Percentiles rank a stretch among this genome's conserved stretches.
phyloP scores from a whole-genome alignment of 2,329 filamentous ascomycete genomes.

The Verticillium klebahnii region DNA sequence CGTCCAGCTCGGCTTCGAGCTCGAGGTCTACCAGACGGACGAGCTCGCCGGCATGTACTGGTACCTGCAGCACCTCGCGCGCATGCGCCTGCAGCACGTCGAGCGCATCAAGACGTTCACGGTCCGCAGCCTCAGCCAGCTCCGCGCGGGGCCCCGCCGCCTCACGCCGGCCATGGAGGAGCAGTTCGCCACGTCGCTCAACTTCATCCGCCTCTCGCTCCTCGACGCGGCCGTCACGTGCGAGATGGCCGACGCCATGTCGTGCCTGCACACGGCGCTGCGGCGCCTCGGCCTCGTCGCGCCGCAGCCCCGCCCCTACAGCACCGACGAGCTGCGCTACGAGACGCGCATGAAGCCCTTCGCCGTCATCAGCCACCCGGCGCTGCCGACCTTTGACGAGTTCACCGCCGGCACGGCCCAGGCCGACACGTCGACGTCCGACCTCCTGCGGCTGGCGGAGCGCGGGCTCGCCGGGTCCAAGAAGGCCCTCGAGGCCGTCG shows the following conservation, averaged over 20 bases:
- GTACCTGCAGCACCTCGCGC: constrained; percentile 73
- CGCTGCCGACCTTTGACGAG: constrained; percentile 59
- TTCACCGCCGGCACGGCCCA: constrained; percentile 44
- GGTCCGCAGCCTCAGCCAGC: constrained; percentile 31
- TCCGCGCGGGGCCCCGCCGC: constrained; percentile 6
- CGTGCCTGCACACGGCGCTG: constrained; percentile 62
- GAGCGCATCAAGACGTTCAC: constrained; percentile 70
- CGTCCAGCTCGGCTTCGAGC: constrained; percentile 88
- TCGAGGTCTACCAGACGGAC: constrained; percentile 81
- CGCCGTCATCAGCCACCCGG: constrained; percentile 60
- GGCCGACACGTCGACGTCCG: constrained; percentile 28
- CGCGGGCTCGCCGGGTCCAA: constrained; percentile 42
- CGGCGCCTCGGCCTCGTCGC: constrained; percentile 52
- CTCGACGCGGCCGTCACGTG: constrained; percentile 61
- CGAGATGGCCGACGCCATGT: constrained; percentile 50
- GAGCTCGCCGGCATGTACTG: constrained; percentile 89
- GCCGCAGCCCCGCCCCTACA: constrained; percentile 56
- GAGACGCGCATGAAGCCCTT: constrained; percentile 87
- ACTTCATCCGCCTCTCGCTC: constrained; percentile 55
- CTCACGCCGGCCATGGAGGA: constrained; percentile 28
- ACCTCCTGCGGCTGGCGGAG: constrained; percentile 42
- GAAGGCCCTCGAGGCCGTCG: constrained; percentile 52
- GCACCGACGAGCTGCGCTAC: constrained; percentile 64
- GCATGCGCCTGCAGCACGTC: constrained; percentile 63
- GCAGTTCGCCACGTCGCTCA: constrained; percentile 43